A percentile compares a stretch with the other conserved stretches of the same genome.
Conservation (phyloP, 176 grass and related monocot species). For the Stipa capillata region DNA sequence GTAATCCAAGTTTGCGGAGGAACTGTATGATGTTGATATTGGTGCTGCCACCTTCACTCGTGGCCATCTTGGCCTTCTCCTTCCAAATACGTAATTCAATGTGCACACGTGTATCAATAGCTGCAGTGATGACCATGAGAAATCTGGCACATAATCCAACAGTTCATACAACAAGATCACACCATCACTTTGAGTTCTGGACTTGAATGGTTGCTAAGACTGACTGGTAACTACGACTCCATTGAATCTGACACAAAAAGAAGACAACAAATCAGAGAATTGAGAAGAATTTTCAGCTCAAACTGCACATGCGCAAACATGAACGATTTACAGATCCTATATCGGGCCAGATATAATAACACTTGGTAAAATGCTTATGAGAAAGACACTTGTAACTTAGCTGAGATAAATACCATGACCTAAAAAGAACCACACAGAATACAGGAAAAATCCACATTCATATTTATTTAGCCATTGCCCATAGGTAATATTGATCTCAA, state of each 20-base stretch:
- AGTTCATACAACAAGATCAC: not conserved
- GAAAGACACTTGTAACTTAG: not conserved
- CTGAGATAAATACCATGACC: not conserved
- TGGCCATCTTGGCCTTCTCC: not conserved
- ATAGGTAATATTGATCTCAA: not conserved
- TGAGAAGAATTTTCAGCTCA: not conserved
- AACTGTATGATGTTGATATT: not conserved
- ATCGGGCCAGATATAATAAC: not conserved
- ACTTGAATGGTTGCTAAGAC: not conserved
- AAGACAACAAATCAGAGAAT: not conserved
- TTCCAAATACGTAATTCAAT: not conserved
- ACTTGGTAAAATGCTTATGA: not conserved
- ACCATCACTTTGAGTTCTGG: not conserved
- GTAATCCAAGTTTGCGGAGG: not conserved
- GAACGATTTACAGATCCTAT: not conserved
- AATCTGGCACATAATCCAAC: not conserved
- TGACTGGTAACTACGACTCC: not conserved
- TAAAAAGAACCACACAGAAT: not conserved
- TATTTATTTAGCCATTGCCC: not conserved
- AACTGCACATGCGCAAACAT: not conserved
- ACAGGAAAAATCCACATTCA: not conserved
- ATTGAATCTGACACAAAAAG: slow-evolving; percentile 3
- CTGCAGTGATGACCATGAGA: not conserved
- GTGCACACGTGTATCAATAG: not conserved
- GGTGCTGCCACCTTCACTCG: not conserved